Base-by-base conservation (phyloP, 768 basidiomycete species). In the Sutorius australiensis region DNA sequence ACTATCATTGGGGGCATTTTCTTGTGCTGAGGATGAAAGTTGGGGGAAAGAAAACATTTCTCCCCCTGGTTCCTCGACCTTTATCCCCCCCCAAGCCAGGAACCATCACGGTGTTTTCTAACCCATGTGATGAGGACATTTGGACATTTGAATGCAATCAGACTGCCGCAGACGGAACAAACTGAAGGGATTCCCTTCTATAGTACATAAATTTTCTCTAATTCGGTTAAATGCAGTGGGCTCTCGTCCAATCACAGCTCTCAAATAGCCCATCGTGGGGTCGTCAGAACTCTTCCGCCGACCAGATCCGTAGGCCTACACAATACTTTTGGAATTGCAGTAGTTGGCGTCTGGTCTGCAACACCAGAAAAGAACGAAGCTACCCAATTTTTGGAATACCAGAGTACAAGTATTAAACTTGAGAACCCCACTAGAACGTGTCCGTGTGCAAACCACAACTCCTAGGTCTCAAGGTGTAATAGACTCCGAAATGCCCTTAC, bases 1-100 rank as follows among this genome's bases (percentile, higher is more conserved):
- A 67, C 28, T 2, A 45, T 19, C 14, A 43, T 62, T 17, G n/a
- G 37, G 24, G 13, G 14, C 1, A 14, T 33, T 34, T 24, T n/a
- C 10, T 17, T 37, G 19, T 37, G 27, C 13, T 33, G 28, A 46
- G 28, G 36, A 17, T 2, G 28, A 19, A 27, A 19, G 27, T 1
- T 14, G 8, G 14, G 44, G 24, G 30, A 30, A 19, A 17, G 6
- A 28, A 12, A 8, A 10, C 1, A 6, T 21, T 19, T 6, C 10
- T 24, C 8, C 10, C 13, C 38, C n/a, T 37, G 11, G 28, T 42
- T 28, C 43, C 37, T 19, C 33, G 16, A 16, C 9, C 44, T 61
- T 64, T 58, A 64, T 63, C 39, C 27, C 34, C 27, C 34, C 37
- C 17, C 46, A 5, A n/a, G n/a, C 8, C 6, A 49, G 36, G 32